phyloP scores from a whole-genome alignment of 495 filamentous ascomycete genomes.

The Xylaria scruposa region DNA sequence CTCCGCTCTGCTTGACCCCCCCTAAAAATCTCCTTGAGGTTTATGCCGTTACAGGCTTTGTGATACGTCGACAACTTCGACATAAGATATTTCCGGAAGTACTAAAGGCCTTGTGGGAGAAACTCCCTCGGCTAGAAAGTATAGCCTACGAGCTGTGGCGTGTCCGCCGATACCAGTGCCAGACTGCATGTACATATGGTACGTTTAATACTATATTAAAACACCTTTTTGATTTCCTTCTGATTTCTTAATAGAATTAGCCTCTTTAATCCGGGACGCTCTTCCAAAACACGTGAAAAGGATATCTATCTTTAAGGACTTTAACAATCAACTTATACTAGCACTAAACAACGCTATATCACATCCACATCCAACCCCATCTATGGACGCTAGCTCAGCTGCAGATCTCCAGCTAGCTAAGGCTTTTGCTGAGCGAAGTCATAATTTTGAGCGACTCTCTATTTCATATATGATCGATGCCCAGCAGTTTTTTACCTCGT shows the following conservation, averaged over 20 bases:
- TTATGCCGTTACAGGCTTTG: constrained; percentile 16
- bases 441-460: constrained; percentile 6
- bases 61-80: constrained; percentile 17
- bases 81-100: constrained; percentile 6
- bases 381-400: constrained; percentile 2
- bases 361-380: not conserved
- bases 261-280: not conserved
- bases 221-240: constrained; percentile 6
- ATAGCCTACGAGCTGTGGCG: constrained; percentile 17
- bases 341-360: constrained; percentile 3
- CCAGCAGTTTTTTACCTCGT: constrained; percentile 4
- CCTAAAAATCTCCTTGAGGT: constrained; percentile 10
- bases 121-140: constrained; percentile 15
- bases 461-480: constrained; percentile 19
- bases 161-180: constrained; percentile 6
- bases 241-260: constrained; percentile 15
- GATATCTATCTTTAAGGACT: constrained; percentile 13
- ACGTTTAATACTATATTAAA: constrained; percentile 9
- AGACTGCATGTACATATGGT: constrained; percentile 8
- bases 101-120: constrained; percentile 8
- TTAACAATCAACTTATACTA: constrained; percentile 11
- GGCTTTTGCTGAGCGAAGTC: constrained; percentile 15
- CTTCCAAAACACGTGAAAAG: constrained; percentile 12
- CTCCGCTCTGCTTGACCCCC: not conserved
- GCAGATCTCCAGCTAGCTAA: constrained; percentile 3